Base-by-base conservation (phyloP, 192 early-diverging fungal genomes). In the Cladochytrium replicatum region DNA sequence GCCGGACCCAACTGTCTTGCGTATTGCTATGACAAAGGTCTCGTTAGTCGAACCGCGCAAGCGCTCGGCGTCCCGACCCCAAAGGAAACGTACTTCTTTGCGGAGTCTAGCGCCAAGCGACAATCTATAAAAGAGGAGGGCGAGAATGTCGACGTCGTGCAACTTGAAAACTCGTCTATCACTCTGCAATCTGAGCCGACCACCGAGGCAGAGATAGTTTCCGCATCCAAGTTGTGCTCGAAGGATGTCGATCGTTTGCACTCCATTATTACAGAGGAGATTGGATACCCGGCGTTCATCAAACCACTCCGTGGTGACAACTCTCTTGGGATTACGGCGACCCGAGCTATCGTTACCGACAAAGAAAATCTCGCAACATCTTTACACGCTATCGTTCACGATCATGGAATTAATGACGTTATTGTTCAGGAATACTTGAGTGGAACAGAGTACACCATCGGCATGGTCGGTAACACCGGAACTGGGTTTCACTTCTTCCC, bases 241-340 rank as follows among this genome's bases (percentile, higher is more conserved):
- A 27, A 32, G 15, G 49, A 40, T 23, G 21, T 68, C 3, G 34
- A 46, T 9, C 38, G 49, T 3, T 50, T 67, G 3, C 47, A 62
- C 39, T 32, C 52, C 9, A 29, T 51, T 6, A 59, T 67, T 29
- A 23, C 34, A 22, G 32, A 55, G n/a, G 25, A 56, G 1, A 56
- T 77, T 17, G 46, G 52, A 0, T 77, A 72, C 49, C 74, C 74
- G 17, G 69, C 71, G 5, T 77, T 77, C 48, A 65, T 77, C 43
- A 77, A 77, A 34, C 74, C 74, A 6, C 53, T 74, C 39, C 70
- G 71, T 40, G 74, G 74, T 13, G 74, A 77, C 65, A 77, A 77
- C 57, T 71, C 68, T 15, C 68, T 77, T 24, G 74, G 74, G 8
- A 77, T 77, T 26, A 77, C 74, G 0, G n/a, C n/a, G n/a, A 8